phyloP scores from a whole-genome alignment of 768 basidiomycete genomes.

The Boletus sp. region DNA sequence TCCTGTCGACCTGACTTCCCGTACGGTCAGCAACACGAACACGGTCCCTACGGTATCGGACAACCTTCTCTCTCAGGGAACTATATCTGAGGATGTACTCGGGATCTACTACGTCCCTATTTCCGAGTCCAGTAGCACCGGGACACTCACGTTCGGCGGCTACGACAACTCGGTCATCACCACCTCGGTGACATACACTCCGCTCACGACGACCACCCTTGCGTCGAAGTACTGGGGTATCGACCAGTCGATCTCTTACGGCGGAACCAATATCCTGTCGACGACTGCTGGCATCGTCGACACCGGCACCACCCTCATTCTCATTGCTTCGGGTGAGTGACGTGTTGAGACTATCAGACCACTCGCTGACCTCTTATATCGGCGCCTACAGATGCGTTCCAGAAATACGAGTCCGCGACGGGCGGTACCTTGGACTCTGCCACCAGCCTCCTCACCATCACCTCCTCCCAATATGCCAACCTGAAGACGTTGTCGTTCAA shows the following conservation, averaged over 20 bases:
- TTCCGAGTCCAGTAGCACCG: slow-evolving; percentile 15
- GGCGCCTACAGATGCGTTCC: slow-evolving; percentile 25
- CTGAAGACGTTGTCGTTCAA: slow-evolving; percentile 29
- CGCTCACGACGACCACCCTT: slow-evolving; percentile 25
- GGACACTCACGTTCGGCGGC: slow-evolving; percentile 30
- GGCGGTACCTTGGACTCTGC: slow-evolving; percentile 25
- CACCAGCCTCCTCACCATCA: slow-evolving; percentile 32
- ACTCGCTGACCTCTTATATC: slow-evolving; percentile 10
- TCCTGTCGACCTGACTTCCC: slow-evolving; percentile 33
- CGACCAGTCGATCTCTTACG: slow-evolving; percentile 18
- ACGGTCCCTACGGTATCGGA: slow-evolving; percentile 35
- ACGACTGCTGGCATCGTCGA: slow-evolving; percentile 19
- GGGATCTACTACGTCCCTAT: slow-evolving; percentile 32
- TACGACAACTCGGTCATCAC: slow-evolving; percentile 11
- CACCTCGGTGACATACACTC: slow-evolving; percentile 16
- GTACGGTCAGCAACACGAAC: slow-evolving; percentile 13
- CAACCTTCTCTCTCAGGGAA: slow-evolving; percentile 31
- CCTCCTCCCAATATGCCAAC: slow-evolving; percentile 22
- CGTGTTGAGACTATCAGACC: not conserved
- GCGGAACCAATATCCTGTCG: not conserved
- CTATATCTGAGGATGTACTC: slow-evolving; percentile 26
- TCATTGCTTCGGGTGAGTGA: slow-evolving; percentile 25
- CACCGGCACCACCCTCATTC: slow-evolving; percentile 29
- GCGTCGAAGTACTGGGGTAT: slow-evolving; percentile 31
- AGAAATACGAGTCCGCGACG: slow-evolving; percentile 24